phyloP scores from a whole-genome alignment of 345 rosid genomes.

The Populus euphratica region DNA sequence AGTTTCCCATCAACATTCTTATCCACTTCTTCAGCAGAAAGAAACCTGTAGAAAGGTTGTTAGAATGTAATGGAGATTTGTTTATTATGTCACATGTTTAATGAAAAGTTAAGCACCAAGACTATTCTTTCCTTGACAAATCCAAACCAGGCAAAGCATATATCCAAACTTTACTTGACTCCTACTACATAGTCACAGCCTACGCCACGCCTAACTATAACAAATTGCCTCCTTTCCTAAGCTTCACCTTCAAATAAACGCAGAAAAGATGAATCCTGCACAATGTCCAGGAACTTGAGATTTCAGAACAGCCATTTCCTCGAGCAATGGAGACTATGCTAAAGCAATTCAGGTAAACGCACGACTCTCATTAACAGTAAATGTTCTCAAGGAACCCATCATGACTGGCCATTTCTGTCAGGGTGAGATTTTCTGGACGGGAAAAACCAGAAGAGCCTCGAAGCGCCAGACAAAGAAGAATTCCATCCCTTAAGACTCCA shows the following conservation, averaged over 20 bases:
- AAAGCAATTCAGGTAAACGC: constrained; percentile 31
- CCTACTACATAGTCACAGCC: constrained; percentile 9
- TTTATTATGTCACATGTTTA: background rate
- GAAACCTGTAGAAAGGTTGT: background rate
- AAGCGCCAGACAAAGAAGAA: constrained; percentile 21
- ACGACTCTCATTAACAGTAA: background rate
- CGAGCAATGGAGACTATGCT: constrained; percentile 35
- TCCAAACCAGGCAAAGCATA: constrained; percentile 37
- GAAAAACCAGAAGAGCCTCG: constrained; percentile 19
- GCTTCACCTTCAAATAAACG: constrained; percentile 34
- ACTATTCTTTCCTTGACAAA: constrained; percentile 36
- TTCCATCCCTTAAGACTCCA: constrained; percentile 28
- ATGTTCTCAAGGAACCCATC: background rate
- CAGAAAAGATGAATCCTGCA: background rate
- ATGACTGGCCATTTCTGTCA: constrained; percentile 15
- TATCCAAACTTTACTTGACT: constrained; percentile 26
- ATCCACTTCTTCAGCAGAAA: background rate
- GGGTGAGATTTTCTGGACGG: constrained; percentile 33
- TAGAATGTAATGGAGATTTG: background rate
- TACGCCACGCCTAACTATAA: background rate
- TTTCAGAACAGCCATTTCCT: background rate
- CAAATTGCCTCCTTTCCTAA: constrained; percentile 3
- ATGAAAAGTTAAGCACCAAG: background rate
- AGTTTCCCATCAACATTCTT: background rate
- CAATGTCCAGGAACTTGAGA: constrained; percentile 6